These are phyloP conservation scores for Pseudonectria buxi DNA, from an alignment of 2,329 filamentous ascomycete species.

Conservation along the genomic window DNA sequence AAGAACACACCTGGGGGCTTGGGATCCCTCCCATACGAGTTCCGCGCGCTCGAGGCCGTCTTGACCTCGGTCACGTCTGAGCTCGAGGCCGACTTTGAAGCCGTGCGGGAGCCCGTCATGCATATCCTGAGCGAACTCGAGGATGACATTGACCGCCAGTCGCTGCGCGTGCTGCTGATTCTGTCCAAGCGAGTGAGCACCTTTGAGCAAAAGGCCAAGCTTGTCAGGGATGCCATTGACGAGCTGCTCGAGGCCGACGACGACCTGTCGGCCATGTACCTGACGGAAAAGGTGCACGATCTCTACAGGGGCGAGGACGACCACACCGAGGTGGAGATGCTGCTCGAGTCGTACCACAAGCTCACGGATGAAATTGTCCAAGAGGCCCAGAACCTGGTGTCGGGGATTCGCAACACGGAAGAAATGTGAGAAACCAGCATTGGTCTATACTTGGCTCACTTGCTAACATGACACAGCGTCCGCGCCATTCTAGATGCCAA, in stretches of 20 bases:
- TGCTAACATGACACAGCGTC: conserved; percentile 50
- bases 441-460: not conserved
- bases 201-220: conserved; percentile 92
- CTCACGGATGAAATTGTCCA: conserved; percentile 97
- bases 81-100: conserved; percentile 89
- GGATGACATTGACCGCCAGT: conserved; percentile 93
- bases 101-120: conserved; percentile 86
- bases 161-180: conserved; percentile 82
- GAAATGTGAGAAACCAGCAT: conserved; percentile 66
- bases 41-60: conserved; percentile 90
- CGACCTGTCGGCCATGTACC: conserved; percentile 89
- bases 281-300: conserved; percentile 79
- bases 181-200: conserved; percentile 93
- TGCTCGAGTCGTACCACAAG: conserved; percentile 95
- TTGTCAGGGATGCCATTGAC: conserved; percentile 91
- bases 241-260: conserved; percentile 95
- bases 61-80: conserved; percentile 89
- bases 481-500: conserved; percentile 97
- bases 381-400: conserved; percentile 85
- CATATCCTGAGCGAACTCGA: conserved; percentile 83
- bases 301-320: conserved; percentile 70
- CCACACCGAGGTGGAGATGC: conserved; percentile 94
- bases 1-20: conserved; percentile 51
- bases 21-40: conserved; percentile 80
- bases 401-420: conserved; percentile 93